Base-by-base conservation (phyloP, 129 eudicot species). In the Solidago caesia region DNA sequence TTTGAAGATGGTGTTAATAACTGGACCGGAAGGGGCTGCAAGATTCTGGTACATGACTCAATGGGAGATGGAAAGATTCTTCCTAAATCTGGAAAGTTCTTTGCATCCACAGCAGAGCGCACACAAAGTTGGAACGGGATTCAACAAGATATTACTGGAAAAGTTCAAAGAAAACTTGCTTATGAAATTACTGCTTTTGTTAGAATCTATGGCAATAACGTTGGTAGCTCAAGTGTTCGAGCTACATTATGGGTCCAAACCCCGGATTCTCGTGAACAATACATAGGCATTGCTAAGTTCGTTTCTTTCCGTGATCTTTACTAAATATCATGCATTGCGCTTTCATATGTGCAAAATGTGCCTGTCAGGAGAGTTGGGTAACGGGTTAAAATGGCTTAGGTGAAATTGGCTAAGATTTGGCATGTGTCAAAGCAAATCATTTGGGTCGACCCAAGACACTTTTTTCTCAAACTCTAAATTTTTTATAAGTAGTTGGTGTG, bases 11-110 rank as follows among this genome's bases (percentile, higher is more conserved):
- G 91, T 41, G 83, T 86, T 14, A 84, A 80, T 51, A 90, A 86
- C 76, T 93, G 96, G 98, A 75, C 96, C 7, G 98, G 97, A 81
- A 83, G 98, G 71, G 91, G 98, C n/a, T 93, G 98, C 87, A 84
- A 83, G 73, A 79, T 93, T 71, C 70, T 43, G 0, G 68, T 83
- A 75, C 87, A 87, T 41, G 85, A 83, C n/a, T 88, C 92, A 26
- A 78, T 83, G 92, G 92, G 73, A 29, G 84, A 85, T 70, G 92
- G 91, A 26, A 88, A 85, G 71, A 75, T 93, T 72, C 70, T 76
- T 72, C 96, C 98, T 9, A 45, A 59, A 57, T 86, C 91, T 11
- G 97, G 98, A n/a, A 93, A 93, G 85, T 81, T 70, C 71, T 93
- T 90, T 79, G 97, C 87, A 73, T 81, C 91, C 14, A 79, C 97